Percentiles rank a stretch among this genome's conserved stretches.
phyloP scores from a whole-genome alignment of 768 basidiomycete genomes.

The Naganishia friedmannii region DNA sequence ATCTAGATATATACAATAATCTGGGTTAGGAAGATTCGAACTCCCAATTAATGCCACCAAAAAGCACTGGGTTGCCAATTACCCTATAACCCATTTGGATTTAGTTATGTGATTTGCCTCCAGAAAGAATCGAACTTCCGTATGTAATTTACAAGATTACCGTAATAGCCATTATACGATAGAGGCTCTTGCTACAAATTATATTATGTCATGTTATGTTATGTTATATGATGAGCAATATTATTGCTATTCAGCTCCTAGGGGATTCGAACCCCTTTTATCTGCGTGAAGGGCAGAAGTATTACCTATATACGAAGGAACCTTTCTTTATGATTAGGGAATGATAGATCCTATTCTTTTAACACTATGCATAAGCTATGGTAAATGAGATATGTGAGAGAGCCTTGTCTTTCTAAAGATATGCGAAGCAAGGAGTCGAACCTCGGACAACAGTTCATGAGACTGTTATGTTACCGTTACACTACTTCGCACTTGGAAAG shows the following conservation, averaged over 20 bases:
- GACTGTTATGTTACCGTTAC: conserved; percentile 24
- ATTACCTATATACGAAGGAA: conserved; percentile 2
- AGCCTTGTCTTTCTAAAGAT: no score
- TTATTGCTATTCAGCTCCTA: not conserved
- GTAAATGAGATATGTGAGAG: not conserved
- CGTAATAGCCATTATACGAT: conserved; percentile 2
- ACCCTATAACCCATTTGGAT: conserved; percentile 18
- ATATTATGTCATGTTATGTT: no score
- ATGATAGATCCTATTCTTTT: not conserved
- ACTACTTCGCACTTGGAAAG: conserved; percentile 25
- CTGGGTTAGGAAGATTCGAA: conserved; percentile 25
- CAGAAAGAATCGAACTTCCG: conserved; percentile 1
- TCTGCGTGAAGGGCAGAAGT: conserved; percentile 1
- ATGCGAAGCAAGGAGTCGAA: conserved; percentile 21
- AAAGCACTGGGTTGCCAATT: conserved; percentile 24
- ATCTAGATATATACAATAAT: not conserved
- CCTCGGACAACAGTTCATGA: conserved; percentile 22
- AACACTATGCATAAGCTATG: not conserved
- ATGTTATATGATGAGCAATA: no score
- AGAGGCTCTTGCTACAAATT: not conserved
- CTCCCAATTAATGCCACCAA: conserved; percentile 15
- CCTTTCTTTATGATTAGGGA: not conserved
- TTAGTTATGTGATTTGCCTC: not conserved
- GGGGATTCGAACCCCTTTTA: conserved; percentile 1
- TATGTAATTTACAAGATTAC: conserved; percentile 2